Conservation (phyloP, 2,329 filamentous ascomycete species). For the Daldinia sp. region DNA sequence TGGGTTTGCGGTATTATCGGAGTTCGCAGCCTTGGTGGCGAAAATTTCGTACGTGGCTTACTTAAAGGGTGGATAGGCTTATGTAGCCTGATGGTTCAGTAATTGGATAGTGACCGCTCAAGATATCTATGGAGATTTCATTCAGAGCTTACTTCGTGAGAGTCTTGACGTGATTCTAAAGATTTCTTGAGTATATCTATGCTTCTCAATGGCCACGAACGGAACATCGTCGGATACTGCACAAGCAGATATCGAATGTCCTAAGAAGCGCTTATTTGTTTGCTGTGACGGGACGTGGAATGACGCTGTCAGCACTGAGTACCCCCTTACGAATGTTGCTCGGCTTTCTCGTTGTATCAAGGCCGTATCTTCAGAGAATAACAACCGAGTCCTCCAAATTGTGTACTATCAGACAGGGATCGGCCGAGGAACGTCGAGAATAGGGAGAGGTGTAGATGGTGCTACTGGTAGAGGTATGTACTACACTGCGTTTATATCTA, state of each 20-base stretch:
- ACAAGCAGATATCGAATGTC: not conserved
- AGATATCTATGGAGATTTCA: not conserved
- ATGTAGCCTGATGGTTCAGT: not conserved
- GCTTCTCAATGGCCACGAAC: not conserved
- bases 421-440: not conserved
- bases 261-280: not conserved
- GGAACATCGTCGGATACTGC: not conserved
- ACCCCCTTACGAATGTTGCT: not conserved
- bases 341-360: not conserved
- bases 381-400: not conserved
- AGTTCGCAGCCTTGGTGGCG: not conserved
- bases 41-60: not conserved
- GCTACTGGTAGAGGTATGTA: not conserved
- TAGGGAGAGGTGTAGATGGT: not conserved
- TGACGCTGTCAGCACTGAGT: not conserved
- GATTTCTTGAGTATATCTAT: not conserved
- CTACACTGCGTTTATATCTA: no score
- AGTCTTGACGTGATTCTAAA: not conserved
- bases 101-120: not conserved
- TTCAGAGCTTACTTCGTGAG: not conserved
- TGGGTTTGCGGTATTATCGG: not conserved
- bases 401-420: not conserved
- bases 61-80: not conserved
- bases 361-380: not conserved
- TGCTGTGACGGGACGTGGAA: conserved; percentile 1